Evolutionary conservation across 768 basidiomycete genomes (phyloP).

Genomic region (Russula sp.): DNA sequence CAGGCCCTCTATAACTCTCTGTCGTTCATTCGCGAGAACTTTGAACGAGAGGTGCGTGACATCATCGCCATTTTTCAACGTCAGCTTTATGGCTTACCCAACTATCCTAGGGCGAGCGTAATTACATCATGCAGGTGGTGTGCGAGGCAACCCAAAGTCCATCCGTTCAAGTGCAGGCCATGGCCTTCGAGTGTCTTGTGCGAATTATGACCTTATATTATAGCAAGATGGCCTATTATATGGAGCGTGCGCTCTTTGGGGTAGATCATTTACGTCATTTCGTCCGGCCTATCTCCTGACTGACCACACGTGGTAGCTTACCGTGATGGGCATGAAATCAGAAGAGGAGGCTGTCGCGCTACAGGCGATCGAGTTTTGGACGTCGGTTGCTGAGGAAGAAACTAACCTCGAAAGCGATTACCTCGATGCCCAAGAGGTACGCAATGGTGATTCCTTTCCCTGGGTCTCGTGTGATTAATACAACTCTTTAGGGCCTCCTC

Average conservation of each 20-base stretch:
- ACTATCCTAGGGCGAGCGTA: slow-evolving; percentile 81
- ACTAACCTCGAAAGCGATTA: slow-evolving; percentile 64
- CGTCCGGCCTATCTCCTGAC: slow-evolving; percentile 3
- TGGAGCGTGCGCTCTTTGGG: slow-evolving; percentile 98
- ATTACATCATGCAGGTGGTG: slow-evolving; percentile 99
- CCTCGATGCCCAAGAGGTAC: slow-evolving; percentile 86
- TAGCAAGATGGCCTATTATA: slow-evolving; percentile 98
- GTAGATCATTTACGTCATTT: slow-evolving; percentile 47
- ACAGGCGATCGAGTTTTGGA: slow-evolving; percentile 99
- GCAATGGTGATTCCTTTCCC: slow-evolving; percentile 26
- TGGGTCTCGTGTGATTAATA: slow-evolving; percentile 20
- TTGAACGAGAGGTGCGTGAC: slow-evolving; percentile 84
- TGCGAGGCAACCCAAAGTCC: slow-evolving; percentile 95
- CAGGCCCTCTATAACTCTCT: slow-evolving; percentile 92
- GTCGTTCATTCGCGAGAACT: slow-evolving; percentile 97
- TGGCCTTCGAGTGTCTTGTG: slow-evolving; percentile 92
- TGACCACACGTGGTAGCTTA: slow-evolving; percentile 54
- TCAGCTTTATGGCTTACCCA: slow-evolving; percentile 15
- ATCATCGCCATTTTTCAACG: not conserved
- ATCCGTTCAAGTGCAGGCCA: slow-evolving; percentile 82
- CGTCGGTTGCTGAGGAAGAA: slow-evolving; percentile 97
- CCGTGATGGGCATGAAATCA: slow-evolving; percentile 97
- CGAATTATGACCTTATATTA: slow-evolving; percentile 98
- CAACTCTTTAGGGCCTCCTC: slow-evolving; percentile 64
- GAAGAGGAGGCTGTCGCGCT: slow-evolving; percentile 85